Base-by-base conservation (phyloP, 176 grass and related monocot genomes). In the barley (Hordeum vulgare) region DNA sequence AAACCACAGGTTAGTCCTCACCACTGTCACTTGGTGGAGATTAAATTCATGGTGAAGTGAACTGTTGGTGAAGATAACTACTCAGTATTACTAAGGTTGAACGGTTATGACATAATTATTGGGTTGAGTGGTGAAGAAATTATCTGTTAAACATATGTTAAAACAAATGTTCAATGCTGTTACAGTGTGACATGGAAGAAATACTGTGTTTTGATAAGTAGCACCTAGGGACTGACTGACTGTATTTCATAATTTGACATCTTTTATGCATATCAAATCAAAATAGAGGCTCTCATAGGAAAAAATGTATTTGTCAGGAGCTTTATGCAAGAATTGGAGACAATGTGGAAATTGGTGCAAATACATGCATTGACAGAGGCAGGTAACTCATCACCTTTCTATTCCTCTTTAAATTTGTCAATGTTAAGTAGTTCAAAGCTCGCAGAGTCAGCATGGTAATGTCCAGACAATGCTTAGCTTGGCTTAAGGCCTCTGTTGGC, bases 291-390 rank as follows among this genome's bases (percentile, higher is more conserved):
- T n/a, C 12, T 1, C 23, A 45, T 71, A 14, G n/a, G 27, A 71
- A 26, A 42, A 44, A 2, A 13, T 49, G 23, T 18, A 49, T 51
- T 74, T 18, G 1, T 4, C 25, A 74, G 71, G 42, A 49, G 8
- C 71, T 74, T 51, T 51, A 74, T 1, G 41, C 42, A 74, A 74
- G 71, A 29, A 74, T 74, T 28, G 71, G 71, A 9, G 25, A 51
- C 41, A 74, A 74, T 2, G 71, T 74, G 82, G 95, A 98, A 78
- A 91, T 98, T 80, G 95, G 95, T 0, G 92, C 92, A 87, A 98
- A 95, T 60, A 91, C 95, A 83, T 98, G 95, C 69, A 90, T 98
- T 78, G 92, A 98, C 74, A 95, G 95, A 87, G 92, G 95, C 64
- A 98, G 95, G 95, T 98, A 78, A 89, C 40, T 54, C 76, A 4